These are phyloP conservation scores for Periconia sp. DNA, from an alignment of 2,329 filamentous ascomycete genomes.

Conservation along the genomic window DNA sequence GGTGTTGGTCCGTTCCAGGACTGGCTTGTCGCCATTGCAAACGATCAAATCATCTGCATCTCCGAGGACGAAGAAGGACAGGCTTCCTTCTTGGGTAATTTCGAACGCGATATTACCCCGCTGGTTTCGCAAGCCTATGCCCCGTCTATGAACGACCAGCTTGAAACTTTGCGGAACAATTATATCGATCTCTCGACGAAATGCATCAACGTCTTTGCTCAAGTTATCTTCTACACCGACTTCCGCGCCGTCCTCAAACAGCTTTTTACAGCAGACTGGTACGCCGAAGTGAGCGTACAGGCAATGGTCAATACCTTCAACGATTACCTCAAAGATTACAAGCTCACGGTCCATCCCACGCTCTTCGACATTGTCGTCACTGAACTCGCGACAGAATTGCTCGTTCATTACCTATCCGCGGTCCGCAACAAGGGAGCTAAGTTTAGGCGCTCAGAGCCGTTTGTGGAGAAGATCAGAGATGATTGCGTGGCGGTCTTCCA, in stretches of 20 bases:
- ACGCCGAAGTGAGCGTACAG: conserved; percentile 83
- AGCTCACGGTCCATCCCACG: conserved; percentile 80
- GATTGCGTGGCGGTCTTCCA: conserved; percentile 90
- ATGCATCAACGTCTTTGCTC: conserved; percentile 86
- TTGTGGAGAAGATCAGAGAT: conserved; percentile 90
- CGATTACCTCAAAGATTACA: conserved; percentile 91
- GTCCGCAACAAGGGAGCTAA: conserved; percentile 91
- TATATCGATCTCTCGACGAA: conserved; percentile 96
- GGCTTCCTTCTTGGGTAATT: conserved; percentile 82
- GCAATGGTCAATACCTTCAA: conserved; percentile 94
- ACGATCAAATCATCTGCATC: conserved; percentile 98
- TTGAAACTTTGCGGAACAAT: conserved; percentile 79
- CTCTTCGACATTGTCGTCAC: conserved; percentile 91
- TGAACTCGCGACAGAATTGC: conserved; percentile 89
- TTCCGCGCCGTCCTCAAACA: conserved; percentile 82
- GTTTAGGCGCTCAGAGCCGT: conserved; percentile 85
- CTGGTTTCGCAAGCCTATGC: conserved; percentile 82
- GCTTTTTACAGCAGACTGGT: conserved; percentile 93
- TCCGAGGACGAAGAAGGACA: conserved; percentile 78
- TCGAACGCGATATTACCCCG: conserved; percentile 81
- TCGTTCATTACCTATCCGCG: conserved; percentile 80
- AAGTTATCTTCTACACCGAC: conserved; percentile 88
- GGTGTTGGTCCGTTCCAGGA: conserved; percentile 77
- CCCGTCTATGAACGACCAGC: conserved; percentile 71
- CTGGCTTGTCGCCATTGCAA: conserved; percentile 95